A percentile compares a stretch with the other conserved stretches of the same genome.
Evolutionary conservation across 176 grass and related monocot species (phyloP).

Genomic region (Areca catechu): DNA sequence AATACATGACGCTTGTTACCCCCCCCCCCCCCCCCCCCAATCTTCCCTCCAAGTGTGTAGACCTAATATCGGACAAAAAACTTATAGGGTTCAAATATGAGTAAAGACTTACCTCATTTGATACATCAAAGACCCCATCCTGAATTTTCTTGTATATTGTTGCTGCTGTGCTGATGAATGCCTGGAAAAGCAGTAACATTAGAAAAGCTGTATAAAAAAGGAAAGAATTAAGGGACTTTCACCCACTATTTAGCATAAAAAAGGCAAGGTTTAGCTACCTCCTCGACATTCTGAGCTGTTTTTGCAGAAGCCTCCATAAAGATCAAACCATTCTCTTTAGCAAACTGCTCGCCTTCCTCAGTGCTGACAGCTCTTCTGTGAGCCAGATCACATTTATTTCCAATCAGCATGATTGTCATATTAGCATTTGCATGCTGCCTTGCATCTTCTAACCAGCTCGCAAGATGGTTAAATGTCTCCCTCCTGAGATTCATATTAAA

Average conservation of each 20-base stretch:
- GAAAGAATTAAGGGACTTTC: no score
- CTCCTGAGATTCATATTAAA: constrained; percentile 27
- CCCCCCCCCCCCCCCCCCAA: neutral
- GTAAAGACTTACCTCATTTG: constrained; percentile 45
- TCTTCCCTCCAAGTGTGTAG: neutral
- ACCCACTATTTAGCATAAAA: neutral
- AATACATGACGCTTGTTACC: no score
- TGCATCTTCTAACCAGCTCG: constrained; percentile 73
- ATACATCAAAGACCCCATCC: constrained; percentile 73
- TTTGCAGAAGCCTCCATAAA: constrained; percentile 83
- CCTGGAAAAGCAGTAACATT: constrained; percentile 23
- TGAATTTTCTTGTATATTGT: constrained; percentile 82
- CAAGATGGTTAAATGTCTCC: constrained; percentile 80
- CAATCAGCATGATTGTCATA: constrained; percentile 76
- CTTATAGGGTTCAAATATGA: neutral
- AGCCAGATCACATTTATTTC: constrained; percentile 59
- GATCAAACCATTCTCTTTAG: constrained; percentile 61
- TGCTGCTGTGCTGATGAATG: constrained; percentile 54
- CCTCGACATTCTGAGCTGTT: constrained; percentile 60
- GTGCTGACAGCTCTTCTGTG: constrained; percentile 63
- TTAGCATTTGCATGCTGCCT: constrained; percentile 66
- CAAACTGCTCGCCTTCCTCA: constrained; percentile 73
- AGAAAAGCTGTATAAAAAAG: no score
- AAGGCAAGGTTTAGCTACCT: constrained; percentile 24
- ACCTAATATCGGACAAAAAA: neutral